Evolutionary conservation across 78 protist genomes (phyloP), one percentile per base, ranked within the genome.

Genomic region (Polysphondylium violaceum): DNA sequence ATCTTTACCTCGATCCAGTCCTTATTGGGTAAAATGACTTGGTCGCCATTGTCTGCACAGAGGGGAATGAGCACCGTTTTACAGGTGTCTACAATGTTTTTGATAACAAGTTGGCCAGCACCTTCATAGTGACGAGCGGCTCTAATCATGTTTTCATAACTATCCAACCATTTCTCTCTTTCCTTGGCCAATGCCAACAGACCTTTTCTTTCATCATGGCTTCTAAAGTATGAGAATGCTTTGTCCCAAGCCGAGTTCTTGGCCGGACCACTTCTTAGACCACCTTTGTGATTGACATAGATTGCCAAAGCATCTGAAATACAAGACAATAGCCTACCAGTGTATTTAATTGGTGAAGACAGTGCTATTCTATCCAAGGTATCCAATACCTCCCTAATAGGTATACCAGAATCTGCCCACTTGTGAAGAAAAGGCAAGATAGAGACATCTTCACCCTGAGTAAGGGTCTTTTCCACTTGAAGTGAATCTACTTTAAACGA

Each of bases 111-210:
- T 69, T 83, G 91, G 3, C 79, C 77, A n/a, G 91, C 91, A 29
- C 81, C 79, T 40, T 83, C 91, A 83, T 83, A 83, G 25, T 83
- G 79, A 40, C 91, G 23, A 4, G 91, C 91, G 11, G 76, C 91
- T 17, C 69, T 21, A 27, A 83, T 69, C 41, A 83, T 69, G 12
- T 61, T 69, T 38, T 83, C 91, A 35, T 47, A 31, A 16, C 74
- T 43, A 33, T 44, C 43, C 14, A 83, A 25, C 91, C 91, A 83
- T 41, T 59, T 83, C 2, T 40, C 65, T n/a, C 91, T 43, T 41
- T 83, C 91, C 16, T 69, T 69, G 4, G 67, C 44, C 19, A 83
- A 41, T n/a, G 68, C 36, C 3, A 69, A 29, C 23, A 83, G 56
- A 43, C 91, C 91, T 19, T 67, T 69, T 29, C 72, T 51, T 44